Conservation (phyloP, 805 yeast genomes). For the Myxozyma kluyveri region DNA sequence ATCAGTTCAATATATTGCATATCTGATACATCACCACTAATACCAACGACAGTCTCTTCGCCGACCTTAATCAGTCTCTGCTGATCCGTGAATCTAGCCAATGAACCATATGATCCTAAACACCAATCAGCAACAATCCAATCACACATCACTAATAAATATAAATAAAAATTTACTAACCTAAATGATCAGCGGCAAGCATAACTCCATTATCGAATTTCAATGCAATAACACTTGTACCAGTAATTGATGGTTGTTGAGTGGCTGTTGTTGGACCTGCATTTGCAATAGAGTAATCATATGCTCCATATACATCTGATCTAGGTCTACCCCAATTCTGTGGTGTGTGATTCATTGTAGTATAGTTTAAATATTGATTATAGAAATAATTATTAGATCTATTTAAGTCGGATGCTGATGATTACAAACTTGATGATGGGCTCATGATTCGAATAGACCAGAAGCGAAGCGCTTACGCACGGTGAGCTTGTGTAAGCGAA, state of each 20-base stretch:
- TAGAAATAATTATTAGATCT: not conserved
- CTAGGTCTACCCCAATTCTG: constrained; percentile 94
- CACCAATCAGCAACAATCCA: not conserved
- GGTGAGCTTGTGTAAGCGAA: too few species aligned
- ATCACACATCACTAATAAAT: not conserved
- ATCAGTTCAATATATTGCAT: constrained; percentile 76
- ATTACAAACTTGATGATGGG: not conserved
- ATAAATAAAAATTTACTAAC: constrained; percentile 35
- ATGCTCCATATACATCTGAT: constrained; percentile 74
- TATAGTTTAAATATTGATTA: not conserved
- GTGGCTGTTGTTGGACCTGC: constrained; percentile 54
- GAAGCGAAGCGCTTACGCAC: too few species aligned
- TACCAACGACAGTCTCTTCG: constrained; percentile 79
- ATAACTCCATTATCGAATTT: constrained; percentile 88
- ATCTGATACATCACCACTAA: constrained; percentile 93
- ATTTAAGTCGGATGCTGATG: not conserved
- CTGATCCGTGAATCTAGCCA: constrained; percentile 78
- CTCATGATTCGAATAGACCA: not conserved
- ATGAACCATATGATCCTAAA: constrained; percentile 79
- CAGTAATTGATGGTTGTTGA: constrained; percentile 92
- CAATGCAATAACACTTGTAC: constrained; percentile 90
- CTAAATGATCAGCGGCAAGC: constrained; percentile 92
- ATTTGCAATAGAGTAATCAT: constrained; percentile 51
- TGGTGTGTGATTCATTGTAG: constrained; percentile 89
- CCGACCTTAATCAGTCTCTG: constrained; percentile 88